These are phyloP conservation scores for Fusarium subtropicale DNA, from an alignment of 2,329 filamentous ascomycete genomes.

Conservation along the genomic window DNA sequence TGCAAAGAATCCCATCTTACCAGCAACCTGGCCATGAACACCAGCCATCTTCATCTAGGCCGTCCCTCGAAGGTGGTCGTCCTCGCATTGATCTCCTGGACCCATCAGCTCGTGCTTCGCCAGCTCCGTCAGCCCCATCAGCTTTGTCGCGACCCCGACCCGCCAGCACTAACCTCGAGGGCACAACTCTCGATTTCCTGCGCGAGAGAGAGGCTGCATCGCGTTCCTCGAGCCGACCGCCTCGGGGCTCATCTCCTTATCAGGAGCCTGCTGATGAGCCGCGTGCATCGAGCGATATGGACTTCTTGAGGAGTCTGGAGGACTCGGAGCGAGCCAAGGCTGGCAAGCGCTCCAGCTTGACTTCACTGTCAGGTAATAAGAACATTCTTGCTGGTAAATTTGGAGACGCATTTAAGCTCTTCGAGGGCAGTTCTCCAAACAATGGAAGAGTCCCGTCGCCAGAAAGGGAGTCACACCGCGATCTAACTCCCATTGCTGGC, in stretches of 20 bases:
- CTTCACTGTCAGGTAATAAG: conserved; percentile 79
- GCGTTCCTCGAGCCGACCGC: conserved; percentile 52
- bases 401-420: conserved; percentile 92
- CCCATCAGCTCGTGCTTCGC: conserved; percentile 37
- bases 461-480: conserved; percentile 60
- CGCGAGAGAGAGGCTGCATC: conserved; percentile 76
- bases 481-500: conserved; percentile 77
- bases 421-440: conserved; percentile 70
- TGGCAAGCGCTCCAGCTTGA: conserved; percentile 78
- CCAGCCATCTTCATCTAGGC: conserved; percentile 44
- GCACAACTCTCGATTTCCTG: conserved; percentile 80
- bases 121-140: conserved; percentile 52
- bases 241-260: conserved; percentile 56
- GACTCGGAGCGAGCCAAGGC: conserved; percentile 63
- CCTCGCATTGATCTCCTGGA: conserved; percentile 46
- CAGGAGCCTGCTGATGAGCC: conserved; percentile 52
- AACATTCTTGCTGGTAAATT: conserved; percentile 88
- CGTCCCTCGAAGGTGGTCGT: conserved; percentile 46
- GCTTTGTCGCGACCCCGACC: conserved; percentile 71
- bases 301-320: conserved; percentile 84
- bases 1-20: conserved; percentile 42
- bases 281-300: conserved; percentile 75
- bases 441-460: conserved; percentile 61
- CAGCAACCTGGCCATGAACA: conserved; percentile 47
- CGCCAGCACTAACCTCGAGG: conserved; percentile 84